Conservation (phyloP, 805 yeast species). For the Kodamaea jinghongensis region DNA sequence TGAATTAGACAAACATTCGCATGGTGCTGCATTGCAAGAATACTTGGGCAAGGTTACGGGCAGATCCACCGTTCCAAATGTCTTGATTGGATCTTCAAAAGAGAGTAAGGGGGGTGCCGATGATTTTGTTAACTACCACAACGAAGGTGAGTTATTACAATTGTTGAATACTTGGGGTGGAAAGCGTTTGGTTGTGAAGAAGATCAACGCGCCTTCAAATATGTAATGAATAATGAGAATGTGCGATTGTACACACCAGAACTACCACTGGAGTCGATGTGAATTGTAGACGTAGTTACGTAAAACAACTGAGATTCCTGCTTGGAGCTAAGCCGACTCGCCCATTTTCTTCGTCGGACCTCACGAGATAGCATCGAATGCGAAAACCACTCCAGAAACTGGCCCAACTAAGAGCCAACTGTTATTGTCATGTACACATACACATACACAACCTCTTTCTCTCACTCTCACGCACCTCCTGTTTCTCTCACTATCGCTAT, state of each 20-base stretch:
- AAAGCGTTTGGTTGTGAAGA: conserved; percentile 46
- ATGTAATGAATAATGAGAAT: conserved; percentile 14
- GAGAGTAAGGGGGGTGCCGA: conserved; percentile 84
- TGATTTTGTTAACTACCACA: conserved; percentile 66
- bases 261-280: too few species aligned
- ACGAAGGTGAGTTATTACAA: conserved; percentile 50
- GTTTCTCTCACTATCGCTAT: too few species aligned
- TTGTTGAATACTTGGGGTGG: conserved; percentile 64
- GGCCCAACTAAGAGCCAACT: too few species aligned
- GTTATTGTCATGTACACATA: too few species aligned
- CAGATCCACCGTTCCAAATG: conserved; percentile 87
- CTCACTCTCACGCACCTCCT: too few species aligned
- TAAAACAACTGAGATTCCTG: too few species aligned
- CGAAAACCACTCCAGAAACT: too few species aligned
- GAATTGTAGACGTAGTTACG: too few species aligned
- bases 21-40: conserved; percentile 73
- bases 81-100: conserved; percentile 61
- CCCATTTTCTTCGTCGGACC: too few species aligned
- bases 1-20: conserved; percentile 76
- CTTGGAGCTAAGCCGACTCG: too few species aligned
- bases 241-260: background rate
- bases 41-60: conserved; percentile 69
- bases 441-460: too few species aligned
- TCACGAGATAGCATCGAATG: too few species aligned
- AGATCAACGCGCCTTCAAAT: conserved; percentile 58